Evolutionary conservation across 192 early-diverging fungal genomes (phyloP), one percentile per base, ranked within the genome.

Genomic region (Pilaira anomala): DNA sequence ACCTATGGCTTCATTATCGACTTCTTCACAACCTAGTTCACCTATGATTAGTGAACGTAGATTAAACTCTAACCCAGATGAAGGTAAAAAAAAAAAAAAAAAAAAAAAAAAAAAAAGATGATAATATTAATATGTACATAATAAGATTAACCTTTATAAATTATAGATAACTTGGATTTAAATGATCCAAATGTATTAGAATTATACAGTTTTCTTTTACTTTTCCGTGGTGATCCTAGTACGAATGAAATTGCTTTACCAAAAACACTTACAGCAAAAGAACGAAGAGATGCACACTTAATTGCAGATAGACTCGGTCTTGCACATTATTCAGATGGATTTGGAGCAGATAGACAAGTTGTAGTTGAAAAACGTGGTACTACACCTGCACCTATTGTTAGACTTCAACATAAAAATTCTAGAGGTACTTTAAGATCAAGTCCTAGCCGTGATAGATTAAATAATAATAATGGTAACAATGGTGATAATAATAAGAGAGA

Each of bases 221-320:
- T 84, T 42, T 91, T 91, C 67, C 80, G 87, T 69, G 83, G 85
- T 67, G 84, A 89, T 67, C 80, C 84, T 40, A 71, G 76, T 3
- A 72, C 85, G 40, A 84, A 83, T 12, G 84, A 87, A 67, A 79
- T 91, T 46, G 78, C 83, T 54, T 87, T 88, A 60, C 78, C 86
- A 6, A 84, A 82, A 63, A 74, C 80, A 28, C 67, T 85, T 24
- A 80, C 78, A 61, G 65, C 79, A 21, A 78, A 82, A 30, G 84
- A 88, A 58, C 82, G 85, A 21, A 77, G 83, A 63, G 77, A 79
- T 40, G 66, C 86, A 58, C 85, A 84, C 71, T 69, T 88, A 22
- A 88, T 91, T 72, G 85, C 88, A 28, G 87, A 91, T 64, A 84
- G 86, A 12, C 71, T 91, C 53, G 85, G 84, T 8, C 73, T 85